These are phyloP conservation scores for Taphrina pruni DNA, from an alignment of 1,139 yeast genomes.

Conservation along the genomic window DNA sequence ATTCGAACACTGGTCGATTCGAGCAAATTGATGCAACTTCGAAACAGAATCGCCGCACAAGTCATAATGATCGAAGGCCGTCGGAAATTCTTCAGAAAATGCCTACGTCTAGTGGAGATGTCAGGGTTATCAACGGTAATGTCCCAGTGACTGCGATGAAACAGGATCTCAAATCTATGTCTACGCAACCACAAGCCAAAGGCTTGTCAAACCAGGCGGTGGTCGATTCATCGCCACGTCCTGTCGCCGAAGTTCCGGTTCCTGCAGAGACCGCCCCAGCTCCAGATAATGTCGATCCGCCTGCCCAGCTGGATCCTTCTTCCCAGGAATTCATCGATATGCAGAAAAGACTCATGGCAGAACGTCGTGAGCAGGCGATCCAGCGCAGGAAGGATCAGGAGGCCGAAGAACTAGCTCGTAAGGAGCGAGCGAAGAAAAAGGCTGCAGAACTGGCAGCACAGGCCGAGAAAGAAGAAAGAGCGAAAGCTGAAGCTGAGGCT, in stretches of 20 bases:
- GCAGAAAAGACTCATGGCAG: conserved; percentile 39
- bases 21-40: conserved; percentile 39
- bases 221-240: not conserved
- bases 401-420: conserved; percentile 31
- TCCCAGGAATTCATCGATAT: conserved; percentile 37
- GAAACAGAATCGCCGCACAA: conserved; percentile 17
- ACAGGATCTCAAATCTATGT: not conserved
- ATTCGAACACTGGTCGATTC: conserved; percentile 40
- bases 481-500: conserved; percentile 2
- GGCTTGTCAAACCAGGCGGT: not conserved
- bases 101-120: not conserved
- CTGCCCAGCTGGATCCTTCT: conserved; percentile 33
- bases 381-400: conserved; percentile 34
- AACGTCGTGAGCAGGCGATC: conserved; percentile 37
- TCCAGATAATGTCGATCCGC: not conserved
- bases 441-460: conserved; percentile 34
- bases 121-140: not conserved
- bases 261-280: not conserved
- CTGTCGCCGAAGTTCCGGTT: not conserved
- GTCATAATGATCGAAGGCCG: conserved; percentile 18
- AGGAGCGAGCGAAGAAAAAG: conserved; percentile 33
- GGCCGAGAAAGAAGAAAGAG: conserved; percentile 24
- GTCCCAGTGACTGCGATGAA: conserved; percentile 11
- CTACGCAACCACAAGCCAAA: conserved; percentile 8
- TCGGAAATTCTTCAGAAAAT: not conserved